Evolutionary conservation across 306 rosid species (phyloP), one percentile per base, ranked within the genome.

Genomic region (Lablab purpureus): DNA sequence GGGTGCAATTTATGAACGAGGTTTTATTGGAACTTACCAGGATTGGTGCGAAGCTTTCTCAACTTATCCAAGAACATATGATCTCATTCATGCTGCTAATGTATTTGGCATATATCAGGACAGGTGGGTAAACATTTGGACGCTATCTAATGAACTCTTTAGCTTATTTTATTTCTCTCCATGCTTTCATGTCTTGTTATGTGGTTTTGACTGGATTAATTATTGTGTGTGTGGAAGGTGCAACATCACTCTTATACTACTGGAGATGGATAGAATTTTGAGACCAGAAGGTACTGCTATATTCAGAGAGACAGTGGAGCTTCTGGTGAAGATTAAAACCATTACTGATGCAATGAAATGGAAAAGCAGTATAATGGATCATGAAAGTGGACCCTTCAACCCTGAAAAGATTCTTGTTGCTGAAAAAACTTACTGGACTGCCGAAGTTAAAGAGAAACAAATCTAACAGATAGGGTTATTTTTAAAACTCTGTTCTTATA

Each of bases 31-130:
- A 51, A 79, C 98, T 27, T 96, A 96, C 84, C 96, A 93, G 60
- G 93, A 96, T 37, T 90, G 99, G 98, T 96, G 98, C 0, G 98
- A 96, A 85, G 99, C 94, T 45, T 90, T 95, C 85, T 93, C 99
- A 10, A 93, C 98, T 1, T 93, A 93, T 75, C 99, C 99, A 18
- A 89, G 98, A 82, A 96, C 99, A 2, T 96, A 96, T 43, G 98
- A 96, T 84, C 91, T 96, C 83, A 93, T 91, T 59, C 99, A 96
- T 71, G 99, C 99, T 10, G 65, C 83, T 6, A 88, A 86, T 52
- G 87, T 96, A 6, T 90, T 96, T 79, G 78, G 89, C 82, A 91
- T 96, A 76, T 96, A 96, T 79, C 99, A 93, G 50, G 99, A 91
- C 78, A 96, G 99, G 98, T 84, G 79, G 82, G 94, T 83, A 36